Conservation (phyloP, 768 basidiomycete species). For the Rhizopogon salebrosus region DNA sequence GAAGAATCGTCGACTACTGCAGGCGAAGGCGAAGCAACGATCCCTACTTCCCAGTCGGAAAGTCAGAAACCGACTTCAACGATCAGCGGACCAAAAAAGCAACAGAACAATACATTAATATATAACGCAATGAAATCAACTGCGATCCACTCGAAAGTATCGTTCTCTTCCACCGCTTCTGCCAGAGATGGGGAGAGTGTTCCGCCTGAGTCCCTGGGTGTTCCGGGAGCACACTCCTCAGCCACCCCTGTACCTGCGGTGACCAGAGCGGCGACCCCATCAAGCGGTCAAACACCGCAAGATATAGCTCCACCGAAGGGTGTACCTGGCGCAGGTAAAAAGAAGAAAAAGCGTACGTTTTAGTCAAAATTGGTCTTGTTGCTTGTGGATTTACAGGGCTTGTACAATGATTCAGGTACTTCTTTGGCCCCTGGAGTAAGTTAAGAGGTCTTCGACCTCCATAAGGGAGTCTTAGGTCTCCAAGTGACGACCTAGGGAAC, state of each 20-base stretch:
- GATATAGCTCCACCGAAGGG: conserved; percentile 42
- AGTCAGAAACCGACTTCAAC: conserved; percentile 18
- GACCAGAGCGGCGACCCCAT: conserved; percentile 25
- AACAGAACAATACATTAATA: conserved; percentile 65
- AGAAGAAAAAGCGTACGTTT: conserved; percentile 71
- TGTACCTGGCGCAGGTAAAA: conserved; percentile 51
- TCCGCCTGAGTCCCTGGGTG: conserved; percentile 21
- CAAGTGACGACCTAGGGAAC: not conserved
- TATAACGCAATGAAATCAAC: conserved; percentile 79
- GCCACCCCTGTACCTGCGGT: conserved; percentile 31
- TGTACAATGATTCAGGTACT: conserved; percentile 14
- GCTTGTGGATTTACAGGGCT: not conserved
- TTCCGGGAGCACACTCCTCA: conserved; percentile 24
- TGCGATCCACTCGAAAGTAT: conserved; percentile 58
- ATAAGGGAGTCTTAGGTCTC: not conserved
- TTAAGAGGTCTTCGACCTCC: not conserved
- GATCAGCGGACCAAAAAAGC: conserved; percentile 41
- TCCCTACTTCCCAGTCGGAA: conserved; percentile 10
- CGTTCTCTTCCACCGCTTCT: conserved; percentile 38
- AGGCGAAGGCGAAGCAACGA: conserved; percentile 14
- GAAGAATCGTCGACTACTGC: conserved; percentile 19
- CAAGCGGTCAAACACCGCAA: conserved; percentile 35
- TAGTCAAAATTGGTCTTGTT: not conserved
- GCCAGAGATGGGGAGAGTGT: conserved; percentile 22
- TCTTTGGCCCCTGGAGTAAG: conserved; percentile 17